Percentiles rank a stretch among this genome's conserved stretches.
Evolutionary conservation across 1,284 basidiomycete genomes (phyloP).

Genomic region (Vanrija sp.): DNA sequence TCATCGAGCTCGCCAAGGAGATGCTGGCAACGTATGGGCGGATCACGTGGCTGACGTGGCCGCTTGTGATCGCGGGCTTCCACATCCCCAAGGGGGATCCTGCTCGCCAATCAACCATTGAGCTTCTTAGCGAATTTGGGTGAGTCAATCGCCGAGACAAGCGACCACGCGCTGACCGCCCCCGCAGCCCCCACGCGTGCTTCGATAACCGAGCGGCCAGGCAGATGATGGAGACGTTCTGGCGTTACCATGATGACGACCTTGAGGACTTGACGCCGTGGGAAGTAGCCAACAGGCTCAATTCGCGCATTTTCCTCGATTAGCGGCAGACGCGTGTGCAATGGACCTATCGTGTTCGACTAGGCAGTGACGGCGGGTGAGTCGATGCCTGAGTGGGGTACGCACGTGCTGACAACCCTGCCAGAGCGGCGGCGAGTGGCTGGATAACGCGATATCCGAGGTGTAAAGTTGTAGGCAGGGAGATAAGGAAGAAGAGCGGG

Average conservation of each 20-base stretch:
- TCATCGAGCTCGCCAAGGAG: constrained; percentile 42
- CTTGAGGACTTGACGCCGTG: constrained; percentile 21
- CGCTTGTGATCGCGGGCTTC: constrained; percentile 41
- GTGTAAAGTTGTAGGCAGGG: no score
- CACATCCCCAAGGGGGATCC: constrained; percentile 37
- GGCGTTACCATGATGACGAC: constrained; percentile 24
- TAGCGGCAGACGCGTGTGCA: background rate
- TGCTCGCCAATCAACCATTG: constrained; percentile 28
- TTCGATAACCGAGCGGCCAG: constrained; percentile 39
- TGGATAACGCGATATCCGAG: no score
- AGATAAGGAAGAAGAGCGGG: no score
- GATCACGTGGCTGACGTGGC: constrained; percentile 46
- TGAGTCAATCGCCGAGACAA: constrained; percentile 13
- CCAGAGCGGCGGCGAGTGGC: no score
- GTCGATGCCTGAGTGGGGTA: no score
- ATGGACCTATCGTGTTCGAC: no score
- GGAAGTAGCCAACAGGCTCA: constrained; percentile 21
- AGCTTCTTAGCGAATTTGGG: constrained; percentile 41
- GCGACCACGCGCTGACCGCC: background rate
- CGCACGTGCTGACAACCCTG: no score
- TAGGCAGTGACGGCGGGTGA: no score
- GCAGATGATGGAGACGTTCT: constrained; percentile 30
- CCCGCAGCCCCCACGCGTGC: constrained; percentile 36
- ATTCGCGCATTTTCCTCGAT: constrained; percentile 22
- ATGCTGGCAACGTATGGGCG: constrained; percentile 37